Conservation (phyloP, 1,284 basidiomycete genomes). For the Wallemia hederae region DNA sequence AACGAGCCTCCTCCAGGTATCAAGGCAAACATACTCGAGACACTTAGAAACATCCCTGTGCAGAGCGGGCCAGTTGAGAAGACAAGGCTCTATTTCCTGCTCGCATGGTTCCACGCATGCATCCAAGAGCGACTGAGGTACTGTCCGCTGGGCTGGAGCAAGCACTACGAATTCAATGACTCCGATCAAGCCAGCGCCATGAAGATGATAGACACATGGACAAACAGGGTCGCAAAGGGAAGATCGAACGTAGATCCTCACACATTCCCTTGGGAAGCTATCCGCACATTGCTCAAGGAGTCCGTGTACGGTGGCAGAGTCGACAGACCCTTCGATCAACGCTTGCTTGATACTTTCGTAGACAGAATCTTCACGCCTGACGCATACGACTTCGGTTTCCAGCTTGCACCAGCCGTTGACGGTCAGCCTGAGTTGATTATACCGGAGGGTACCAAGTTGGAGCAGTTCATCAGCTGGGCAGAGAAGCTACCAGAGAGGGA, state of each 20-base stretch:
- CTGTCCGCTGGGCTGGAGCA: slow-evolving; percentile 79
- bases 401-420: slow-evolving; percentile 31
- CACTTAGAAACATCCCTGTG: slow-evolving; percentile 44
- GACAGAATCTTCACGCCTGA: slow-evolving; percentile 54
- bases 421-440: slow-evolving; percentile 31
- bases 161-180: slow-evolving; percentile 89
- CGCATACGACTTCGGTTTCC: slow-evolving; percentile 75
- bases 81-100: slow-evolving; percentile 59
- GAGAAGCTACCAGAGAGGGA: slow-evolving; percentile 58
- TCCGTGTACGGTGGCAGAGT: slow-evolving; percentile 78
- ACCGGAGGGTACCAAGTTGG: slow-evolving; percentile 69
- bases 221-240: slow-evolving; percentile 47
- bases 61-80: slow-evolving; percentile 69
- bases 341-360: slow-evolving; percentile 67
- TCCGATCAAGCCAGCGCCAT: slow-evolving; percentile 85
- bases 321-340: slow-evolving; percentile 79
- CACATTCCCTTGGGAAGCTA: slow-evolving; percentile 69
- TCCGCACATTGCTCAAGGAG: slow-evolving; percentile 68
- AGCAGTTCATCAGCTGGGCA: slow-evolving; percentile 69
- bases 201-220: slow-evolving; percentile 67
- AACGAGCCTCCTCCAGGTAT: slow-evolving; percentile 88
- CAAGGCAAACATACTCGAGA: slow-evolving; percentile 76
- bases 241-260: slow-evolving; percentile 68
- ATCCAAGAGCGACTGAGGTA: slow-evolving; percentile 86
- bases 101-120: slow-evolving; percentile 95